Base-by-base conservation (phyloP, 192 early-diverging fungal genomes). In the Mortierella hygrophila region DNA sequence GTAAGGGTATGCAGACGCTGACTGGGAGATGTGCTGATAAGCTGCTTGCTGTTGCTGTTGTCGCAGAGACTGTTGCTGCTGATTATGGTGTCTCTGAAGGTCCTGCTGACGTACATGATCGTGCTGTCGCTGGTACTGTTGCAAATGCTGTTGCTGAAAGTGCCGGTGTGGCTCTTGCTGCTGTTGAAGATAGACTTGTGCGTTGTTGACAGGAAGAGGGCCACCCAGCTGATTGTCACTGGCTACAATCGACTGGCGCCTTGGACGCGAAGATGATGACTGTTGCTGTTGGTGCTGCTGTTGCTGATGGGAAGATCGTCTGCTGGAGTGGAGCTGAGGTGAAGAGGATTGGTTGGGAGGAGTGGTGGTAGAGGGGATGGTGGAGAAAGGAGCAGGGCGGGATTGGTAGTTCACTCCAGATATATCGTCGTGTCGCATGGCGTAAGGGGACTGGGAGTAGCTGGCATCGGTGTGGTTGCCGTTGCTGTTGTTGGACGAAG, bases 161-260 rank as follows among this genome's bases (percentile, higher is more conserved):
- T 41, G 49, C 32, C 63, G 60, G 4, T 16, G 13, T 4, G 60
- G 15, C 3, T 6, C 26, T 29, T 65, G 60, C 29, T 32, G 60
- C 3, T 65, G 29, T 0, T 65, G 60, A 65, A 2, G 74, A 60
- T 23, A 37, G n/a, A 41, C 40, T 6, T 78, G 68, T 13, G 65
- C 32, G 52, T 75, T 81, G 68, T 75, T 76, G 1, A 81, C 55
- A 23, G 68, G 80, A 63, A 81, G 52, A 0, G 80, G 80, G 0
- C 80, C 80, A 0, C 80, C 74, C 47, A 75, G 46, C n/a, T 81
- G 80, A 16, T 49, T 75, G 6, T 81, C 80, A 11, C 26, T 75
- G 9, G 52, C 80, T 18, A 81, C 68, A 46, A 81, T 18, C 0
- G 80, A 80, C 15, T 75, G 73, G 4, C 42, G 65, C 9, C 80